Conservation (phyloP, 2,329 filamentous ascomycete species). For the Neurospora sp. region DNA sequence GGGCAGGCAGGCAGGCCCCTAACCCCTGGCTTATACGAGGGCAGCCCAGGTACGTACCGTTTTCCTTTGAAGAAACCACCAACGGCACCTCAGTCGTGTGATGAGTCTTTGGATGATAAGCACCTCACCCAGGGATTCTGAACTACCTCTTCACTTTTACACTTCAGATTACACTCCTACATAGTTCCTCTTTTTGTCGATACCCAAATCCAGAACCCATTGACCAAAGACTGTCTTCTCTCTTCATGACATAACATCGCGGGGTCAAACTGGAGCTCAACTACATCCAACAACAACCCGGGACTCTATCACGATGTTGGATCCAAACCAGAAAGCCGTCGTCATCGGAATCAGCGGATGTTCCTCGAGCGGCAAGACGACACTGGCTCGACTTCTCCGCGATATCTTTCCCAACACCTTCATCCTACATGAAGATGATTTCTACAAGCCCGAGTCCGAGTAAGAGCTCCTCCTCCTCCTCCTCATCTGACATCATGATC, state of each 20-base stretch:
- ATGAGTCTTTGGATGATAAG: not conserved
- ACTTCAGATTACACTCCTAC: not conserved
- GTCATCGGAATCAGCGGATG: constrained; percentile 79
- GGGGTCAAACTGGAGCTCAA: not conserved
- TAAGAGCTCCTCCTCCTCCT: constrained; percentile 27
- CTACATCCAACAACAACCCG: not conserved
- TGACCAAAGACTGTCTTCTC: not conserved
- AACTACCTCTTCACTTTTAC: not conserved
- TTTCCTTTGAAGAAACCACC: not conserved
- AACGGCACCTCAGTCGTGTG: not conserved
- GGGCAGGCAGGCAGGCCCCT: not conserved
- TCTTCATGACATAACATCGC: not conserved
- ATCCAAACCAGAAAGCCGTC: constrained; percentile 36
- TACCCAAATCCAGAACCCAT: not conserved
- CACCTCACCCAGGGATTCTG: not conserved
- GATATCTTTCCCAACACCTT: constrained; percentile 70
- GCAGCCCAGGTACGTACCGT: not conserved
- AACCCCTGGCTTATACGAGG: not conserved
- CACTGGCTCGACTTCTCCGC: constrained; percentile 73
- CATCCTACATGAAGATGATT: constrained; percentile 93
- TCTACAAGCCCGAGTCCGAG: constrained; percentile 74
- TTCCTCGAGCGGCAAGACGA: constrained; percentile 92
- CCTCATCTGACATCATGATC: not conserved
- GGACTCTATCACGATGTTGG: not conserved
- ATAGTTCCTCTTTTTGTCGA: not conserved